Percentiles rank a stretch among this genome's conserved stretches.
Evolutionary conservation across 495 filamentous ascomycete species (phyloP).

Genomic region (Entonaema liquescens): DNA sequence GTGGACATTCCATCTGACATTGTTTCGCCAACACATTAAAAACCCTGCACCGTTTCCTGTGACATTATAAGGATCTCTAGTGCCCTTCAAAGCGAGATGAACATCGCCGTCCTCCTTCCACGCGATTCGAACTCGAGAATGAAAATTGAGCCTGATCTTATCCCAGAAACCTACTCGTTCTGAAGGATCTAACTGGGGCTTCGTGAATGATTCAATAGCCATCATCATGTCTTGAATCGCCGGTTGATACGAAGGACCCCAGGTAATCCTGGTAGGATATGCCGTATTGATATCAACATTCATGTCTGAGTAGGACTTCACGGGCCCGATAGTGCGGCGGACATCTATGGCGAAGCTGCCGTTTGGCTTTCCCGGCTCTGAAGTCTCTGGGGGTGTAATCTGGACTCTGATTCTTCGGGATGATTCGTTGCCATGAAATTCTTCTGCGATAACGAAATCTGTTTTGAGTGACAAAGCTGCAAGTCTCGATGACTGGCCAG

Average conservation of each 20-base stretch:
- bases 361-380: constrained; percentile 52
- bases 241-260: constrained; percentile 96
- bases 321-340: constrained; percentile 89
- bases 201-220: constrained; percentile 96
- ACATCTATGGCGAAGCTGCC: constrained; percentile 83
- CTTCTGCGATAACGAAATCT: constrained; percentile 97
- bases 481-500: constrained; percentile 80
- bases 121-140: constrained; percentile 85
- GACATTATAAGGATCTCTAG: constrained; percentile 91
- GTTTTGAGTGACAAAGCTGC: constrained; percentile 84
- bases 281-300: constrained; percentile 90
- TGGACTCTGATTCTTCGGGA: constrained; percentile 82
- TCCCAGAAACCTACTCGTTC: constrained; percentile 98
- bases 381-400: constrained; percentile 74
- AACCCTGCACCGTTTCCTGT: constrained; percentile 94
- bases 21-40: constrained; percentile 95
- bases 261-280: constrained; percentile 90
- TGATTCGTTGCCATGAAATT: constrained; percentile 80
- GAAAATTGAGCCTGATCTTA: constrained; percentile 93
- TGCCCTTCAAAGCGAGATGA: constrained; percentile 90
- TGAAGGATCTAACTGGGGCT: constrained; percentile 90
- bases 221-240: constrained; percentile 99
- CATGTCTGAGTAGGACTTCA: constrained; percentile 97
- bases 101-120: constrained; percentile 98
- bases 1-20: constrained; percentile 86